Conservation (phyloP, 140 eudicot genomes). For the Oenanthe javanica region DNA sequence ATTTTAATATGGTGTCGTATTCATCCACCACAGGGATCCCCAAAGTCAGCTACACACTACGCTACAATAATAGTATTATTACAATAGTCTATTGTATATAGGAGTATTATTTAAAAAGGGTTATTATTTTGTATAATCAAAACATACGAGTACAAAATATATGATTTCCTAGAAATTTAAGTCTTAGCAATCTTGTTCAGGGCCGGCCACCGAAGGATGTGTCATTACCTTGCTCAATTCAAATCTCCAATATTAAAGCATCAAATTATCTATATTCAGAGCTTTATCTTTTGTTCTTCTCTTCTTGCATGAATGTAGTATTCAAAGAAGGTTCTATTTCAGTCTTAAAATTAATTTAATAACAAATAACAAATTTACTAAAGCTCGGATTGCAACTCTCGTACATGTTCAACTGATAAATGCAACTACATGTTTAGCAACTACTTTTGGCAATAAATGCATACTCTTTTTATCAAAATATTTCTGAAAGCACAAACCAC, state of each 20-base stretch:
- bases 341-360: too few species aligned
- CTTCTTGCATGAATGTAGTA: not conserved
- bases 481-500: not conserved
- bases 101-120: not conserved
- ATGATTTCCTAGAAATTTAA: not conserved
- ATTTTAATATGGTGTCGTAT: slow-evolving; percentile 27
- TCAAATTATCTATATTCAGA: not conserved
- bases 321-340: not conserved
- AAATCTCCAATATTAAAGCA: too few species aligned
- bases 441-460: not conserved
- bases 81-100: not conserved
- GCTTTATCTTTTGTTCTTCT: too few species aligned
- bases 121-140: not conserved
- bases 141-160: not conserved
- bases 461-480: not conserved
- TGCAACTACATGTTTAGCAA: too few species aligned
- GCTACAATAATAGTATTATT: not conserved
- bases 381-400: not conserved
- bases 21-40: not conserved
- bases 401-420: not conserved
- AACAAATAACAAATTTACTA: not conserved
- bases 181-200: too few species aligned
- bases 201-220: too few species aligned
- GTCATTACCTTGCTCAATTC: too few species aligned
- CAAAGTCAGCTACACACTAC: not conserved